Conservation (phyloP, 495 filamentous ascomycete species). For the Coniosporium apollinis region DNA sequence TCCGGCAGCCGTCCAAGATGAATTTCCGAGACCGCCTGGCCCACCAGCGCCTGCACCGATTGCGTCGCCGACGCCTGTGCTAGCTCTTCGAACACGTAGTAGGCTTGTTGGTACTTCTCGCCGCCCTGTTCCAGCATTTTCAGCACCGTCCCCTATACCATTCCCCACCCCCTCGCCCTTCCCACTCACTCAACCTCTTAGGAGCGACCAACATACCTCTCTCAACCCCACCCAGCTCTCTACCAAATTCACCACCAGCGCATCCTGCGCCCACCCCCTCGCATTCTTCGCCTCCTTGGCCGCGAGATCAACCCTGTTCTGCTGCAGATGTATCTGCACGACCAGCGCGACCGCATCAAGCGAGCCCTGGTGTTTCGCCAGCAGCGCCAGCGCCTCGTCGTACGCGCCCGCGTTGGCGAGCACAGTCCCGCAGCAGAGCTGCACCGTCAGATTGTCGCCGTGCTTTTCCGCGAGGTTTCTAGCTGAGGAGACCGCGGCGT, state of each 20-base stretch:
- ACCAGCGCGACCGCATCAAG: constrained; percentile 46
- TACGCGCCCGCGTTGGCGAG: constrained; percentile 56
- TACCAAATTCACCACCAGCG: constrained; percentile 78
- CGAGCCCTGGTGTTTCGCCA: constrained; percentile 67
- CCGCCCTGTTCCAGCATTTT: constrained; percentile 43
- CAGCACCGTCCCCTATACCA: no score
- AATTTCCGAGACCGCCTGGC: constrained; percentile 81
- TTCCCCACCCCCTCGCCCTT: no score
- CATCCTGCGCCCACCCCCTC: constrained; percentile 90
- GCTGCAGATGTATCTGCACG: constrained; percentile 75
- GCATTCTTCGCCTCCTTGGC: constrained; percentile 79
- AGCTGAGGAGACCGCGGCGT: constrained; percentile 41
- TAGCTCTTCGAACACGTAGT: constrained; percentile 96
- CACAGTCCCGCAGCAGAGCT: constrained; percentile 63
- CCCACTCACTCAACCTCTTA: no score
- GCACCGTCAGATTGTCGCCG: constrained; percentile 62
- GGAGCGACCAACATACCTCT: constrained; percentile 65
- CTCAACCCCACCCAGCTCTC: constrained; percentile 90
- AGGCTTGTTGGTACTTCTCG: constrained; percentile 90
- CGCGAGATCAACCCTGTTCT: constrained; percentile 81
- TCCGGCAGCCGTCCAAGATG: constrained; percentile 82
- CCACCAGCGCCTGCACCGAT: constrained; percentile 47
- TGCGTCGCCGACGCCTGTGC: constrained; percentile 66
- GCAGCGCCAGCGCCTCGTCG: constrained; percentile 66
- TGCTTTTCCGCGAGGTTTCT: constrained; percentile 48